phyloP scores from a whole-genome alignment of 768 basidiomycete genomes.

The Candolleomyces eurysporus region DNA sequence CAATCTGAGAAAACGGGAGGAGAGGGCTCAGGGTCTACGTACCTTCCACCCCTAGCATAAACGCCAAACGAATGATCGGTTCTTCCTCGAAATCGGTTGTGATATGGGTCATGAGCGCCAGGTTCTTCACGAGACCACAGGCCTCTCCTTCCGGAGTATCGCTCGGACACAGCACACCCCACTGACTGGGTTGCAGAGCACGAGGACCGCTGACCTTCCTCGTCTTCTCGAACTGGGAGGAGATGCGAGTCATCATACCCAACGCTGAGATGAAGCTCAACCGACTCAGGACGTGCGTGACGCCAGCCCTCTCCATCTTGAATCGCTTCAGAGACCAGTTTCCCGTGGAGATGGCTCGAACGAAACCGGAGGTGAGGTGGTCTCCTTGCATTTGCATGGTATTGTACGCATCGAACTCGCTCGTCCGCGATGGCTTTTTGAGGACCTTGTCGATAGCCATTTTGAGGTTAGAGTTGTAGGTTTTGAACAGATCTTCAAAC shows the following conservation, averaged over 20 bases:
- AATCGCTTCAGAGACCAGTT: conserved; percentile 99
- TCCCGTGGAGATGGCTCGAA: conserved; percentile 96
- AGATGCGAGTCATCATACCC: conserved; percentile 99
- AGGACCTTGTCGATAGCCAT: conserved; percentile 94
- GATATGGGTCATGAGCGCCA: conserved; percentile 99
- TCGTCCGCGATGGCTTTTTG: conserved; percentile 92
- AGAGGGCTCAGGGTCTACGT: conserved; percentile 15
- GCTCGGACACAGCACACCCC: conserved; percentile 97
- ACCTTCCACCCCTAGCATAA: conserved; percentile 98
- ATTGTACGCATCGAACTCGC: conserved; percentile 91
- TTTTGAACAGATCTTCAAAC: conserved; percentile 99
- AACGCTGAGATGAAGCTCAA: conserved; percentile 95
- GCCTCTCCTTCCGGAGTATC: conserved; percentile 99
- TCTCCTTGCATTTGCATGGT: conserved; percentile 97
- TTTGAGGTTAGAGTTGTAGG: conserved; percentile 95
- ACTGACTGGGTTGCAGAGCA: conserved; percentile 96
- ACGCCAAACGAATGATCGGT: conserved; percentile 84
- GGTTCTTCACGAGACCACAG: conserved; percentile 96
- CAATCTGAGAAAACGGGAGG: background rate
- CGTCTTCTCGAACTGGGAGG: conserved; percentile 99
- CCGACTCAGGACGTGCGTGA: conserved; percentile 95
- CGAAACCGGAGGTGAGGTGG: conserved; percentile 92
- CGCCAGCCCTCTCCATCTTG: conserved; percentile 98
- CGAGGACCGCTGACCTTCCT: conserved; percentile 97
- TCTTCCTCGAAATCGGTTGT: conserved; percentile 98